Evolutionary conservation across 2,329 filamentous ascomycete species (phyloP), one percentile per base, ranked within the genome.

Genomic region (Neofusicoccum parvum): DNA sequence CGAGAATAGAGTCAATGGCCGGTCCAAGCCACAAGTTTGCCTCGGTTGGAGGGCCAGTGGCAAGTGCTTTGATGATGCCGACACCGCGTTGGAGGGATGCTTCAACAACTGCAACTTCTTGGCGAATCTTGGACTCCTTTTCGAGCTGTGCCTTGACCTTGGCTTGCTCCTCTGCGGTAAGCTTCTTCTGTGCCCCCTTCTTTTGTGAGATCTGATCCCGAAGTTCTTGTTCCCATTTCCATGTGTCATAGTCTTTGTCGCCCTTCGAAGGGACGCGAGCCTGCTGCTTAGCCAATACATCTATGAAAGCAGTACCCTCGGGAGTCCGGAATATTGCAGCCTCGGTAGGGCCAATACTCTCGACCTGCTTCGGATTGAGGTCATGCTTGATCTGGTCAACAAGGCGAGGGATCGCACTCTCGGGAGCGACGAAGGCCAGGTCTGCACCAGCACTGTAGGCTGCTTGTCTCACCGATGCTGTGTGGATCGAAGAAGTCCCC

Each of bases 181-280:
- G 87, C 79, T 97, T 99, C 81, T 93, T 94, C 67, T 91, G 87
- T 67, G 91, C 87, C 1, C 94, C 94, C 77, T 94, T 97, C 82
- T 98, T 99, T 74, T 92, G 86, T n/a, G 94, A 93, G 46, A 99
- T 80, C 72, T 97, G 92, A 45, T 88, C 85, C 65, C 94, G 86
- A 7, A 99, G 84, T 69, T 99, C 95, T 75, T 94, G 91, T 78
- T 99, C 95, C 95, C 96, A 99, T 78, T 97, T 97, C 46, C 97
- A 79, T 1, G 92, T 96, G 71, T 99, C 92, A 72, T 97, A 97
- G 75, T 98, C 95, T 76, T 96, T 97, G 56, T 88, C 90, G 72
- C 92, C 97, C 80, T 97, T 98, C 79, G 93, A 90, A 3, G 92
- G 88, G 2, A 90, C 80, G 43, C 84, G 81, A 67, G 87, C 87